Conservation (phyloP, 129 eudicot species). For the Chrysanthemum makinoi region DNA sequence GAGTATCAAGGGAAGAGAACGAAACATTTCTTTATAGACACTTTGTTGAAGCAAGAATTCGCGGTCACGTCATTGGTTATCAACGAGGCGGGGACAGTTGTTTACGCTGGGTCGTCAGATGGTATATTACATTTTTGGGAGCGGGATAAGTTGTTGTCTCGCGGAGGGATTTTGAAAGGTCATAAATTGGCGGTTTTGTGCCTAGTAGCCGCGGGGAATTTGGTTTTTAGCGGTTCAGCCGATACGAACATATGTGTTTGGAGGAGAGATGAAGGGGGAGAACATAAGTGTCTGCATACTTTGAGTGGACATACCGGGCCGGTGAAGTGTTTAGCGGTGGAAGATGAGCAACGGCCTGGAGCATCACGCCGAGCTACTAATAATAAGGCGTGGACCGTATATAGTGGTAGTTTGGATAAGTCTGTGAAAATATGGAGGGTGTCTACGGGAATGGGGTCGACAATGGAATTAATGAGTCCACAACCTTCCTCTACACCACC, state of each 20-base stretch:
- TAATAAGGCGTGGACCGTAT: slow-evolving; percentile 44
- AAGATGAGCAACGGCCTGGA: slow-evolving; percentile 37
- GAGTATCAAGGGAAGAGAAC: slow-evolving; percentile 78
- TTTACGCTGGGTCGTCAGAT: slow-evolving; percentile 69
- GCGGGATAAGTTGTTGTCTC: slow-evolving; percentile 36
- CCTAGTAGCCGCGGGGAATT: slow-evolving; percentile 42
- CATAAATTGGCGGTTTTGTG: slow-evolving; percentile 77
- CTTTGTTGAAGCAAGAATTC: slow-evolving; percentile 66
- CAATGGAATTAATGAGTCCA: no score
- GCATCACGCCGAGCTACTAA: neutral
- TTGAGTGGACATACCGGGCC: slow-evolving; percentile 75
- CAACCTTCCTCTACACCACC: no score
- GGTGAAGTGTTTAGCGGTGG: slow-evolving; percentile 84
- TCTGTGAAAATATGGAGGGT: slow-evolving; percentile 85
- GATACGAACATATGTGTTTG: slow-evolving; percentile 77
- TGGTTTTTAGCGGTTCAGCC: slow-evolving; percentile 77
- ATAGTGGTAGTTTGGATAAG: slow-evolving; percentile 86
- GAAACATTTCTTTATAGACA: slow-evolving; percentile 64
- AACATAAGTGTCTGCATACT: slow-evolving; percentile 45
- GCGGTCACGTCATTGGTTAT: slow-evolving; percentile 69
- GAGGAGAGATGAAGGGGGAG: slow-evolving; percentile 48
- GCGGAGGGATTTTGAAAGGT: slow-evolving; percentile 54
- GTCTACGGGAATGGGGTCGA: slow-evolving; percentile 18
- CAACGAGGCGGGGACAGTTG: slow-evolving; percentile 33
- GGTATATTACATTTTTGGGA: slow-evolving; percentile 73